Percentiles rank a stretch among this genome's conserved stretches.
phyloP scores from a whole-genome alignment of 257 asterid genomes.

The Primulina huaijiensis region DNA sequence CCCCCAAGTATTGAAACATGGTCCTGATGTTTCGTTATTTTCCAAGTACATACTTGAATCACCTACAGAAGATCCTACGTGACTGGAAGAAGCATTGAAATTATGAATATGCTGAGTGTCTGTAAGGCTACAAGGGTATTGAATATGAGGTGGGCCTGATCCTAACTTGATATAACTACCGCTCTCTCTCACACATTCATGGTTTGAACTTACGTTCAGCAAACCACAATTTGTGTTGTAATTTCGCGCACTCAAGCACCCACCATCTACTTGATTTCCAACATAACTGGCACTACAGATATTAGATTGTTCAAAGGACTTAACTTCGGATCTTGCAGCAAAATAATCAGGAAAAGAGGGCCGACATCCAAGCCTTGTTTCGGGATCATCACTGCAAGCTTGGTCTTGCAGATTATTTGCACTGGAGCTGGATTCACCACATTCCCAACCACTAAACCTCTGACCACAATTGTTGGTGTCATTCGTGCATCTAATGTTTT shows the following conservation, averaged over 20 bases:
- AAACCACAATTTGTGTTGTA: conserved; percentile 30
- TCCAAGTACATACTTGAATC: conserved; percentile 39
- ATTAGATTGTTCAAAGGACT: conserved; percentile 48
- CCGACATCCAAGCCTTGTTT: conserved; percentile 47
- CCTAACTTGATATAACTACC: conserved; percentile 31
- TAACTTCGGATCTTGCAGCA: conserved; percentile 38
- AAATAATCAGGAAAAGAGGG: conserved; percentile 39
- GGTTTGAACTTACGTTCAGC: conserved; percentile 30
- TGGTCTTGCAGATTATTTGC: conserved; percentile 38
- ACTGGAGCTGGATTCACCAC: conserved; percentile 73
- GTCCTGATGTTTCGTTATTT: conserved; percentile 42
- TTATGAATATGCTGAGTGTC: conserved; percentile 38
- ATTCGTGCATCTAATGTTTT: conserved; percentile 27
- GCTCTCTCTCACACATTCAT: conserved; percentile 28
- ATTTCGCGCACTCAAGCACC: conserved; percentile 32
- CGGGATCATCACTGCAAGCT: conserved; percentile 28
- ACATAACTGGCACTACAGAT: conserved; percentile 26
- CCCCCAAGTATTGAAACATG: conserved; percentile 63
- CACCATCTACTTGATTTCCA: conserved; percentile 27
- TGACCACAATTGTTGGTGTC: conserved; percentile 29
- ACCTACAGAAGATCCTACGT: conserved; percentile 40
- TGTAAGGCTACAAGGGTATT: conserved; percentile 34
- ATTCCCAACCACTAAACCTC: conserved; percentile 53
- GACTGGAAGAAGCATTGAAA: conserved; percentile 38
- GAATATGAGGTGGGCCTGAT: conserved; percentile 29